Conservation (phyloP, 1,284 basidiomycete species). For the Athelia psychrophila region DNA sequence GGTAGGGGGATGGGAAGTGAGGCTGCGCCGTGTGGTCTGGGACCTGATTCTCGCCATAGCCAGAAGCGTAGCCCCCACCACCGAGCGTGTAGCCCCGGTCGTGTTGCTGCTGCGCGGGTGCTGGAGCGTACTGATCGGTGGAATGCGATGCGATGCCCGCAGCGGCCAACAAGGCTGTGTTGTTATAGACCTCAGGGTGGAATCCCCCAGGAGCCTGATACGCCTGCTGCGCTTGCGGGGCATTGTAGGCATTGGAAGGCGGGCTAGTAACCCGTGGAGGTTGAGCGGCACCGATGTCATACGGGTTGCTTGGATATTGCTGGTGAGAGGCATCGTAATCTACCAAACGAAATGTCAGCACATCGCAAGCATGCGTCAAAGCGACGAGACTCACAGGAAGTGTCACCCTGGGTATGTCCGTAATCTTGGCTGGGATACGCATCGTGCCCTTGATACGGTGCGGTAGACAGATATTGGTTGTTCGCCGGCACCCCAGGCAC, state of each 20-base stretch:
- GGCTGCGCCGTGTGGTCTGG: neutral
- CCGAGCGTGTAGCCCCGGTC: slow-evolving; percentile 59
- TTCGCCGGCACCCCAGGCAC: slow-evolving; percentile 13
- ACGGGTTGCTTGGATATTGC: slow-evolving; percentile 41
- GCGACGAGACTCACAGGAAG: slow-evolving; percentile 46
- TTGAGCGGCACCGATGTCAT: slow-evolving; percentile 39
- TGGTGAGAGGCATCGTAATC: slow-evolving; percentile 49
- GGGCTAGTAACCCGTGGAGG: neutral
- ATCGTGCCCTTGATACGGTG: slow-evolving; percentile 25
- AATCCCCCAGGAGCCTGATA: slow-evolving; percentile 28
- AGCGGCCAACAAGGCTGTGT: slow-evolving; percentile 27
- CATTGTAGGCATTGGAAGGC: slow-evolving; percentile 7
- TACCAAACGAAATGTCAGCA: slow-evolving; percentile 1
- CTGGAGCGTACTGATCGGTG: slow-evolving; percentile 28
- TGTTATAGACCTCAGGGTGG: slow-evolving; percentile 39
- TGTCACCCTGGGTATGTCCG: slow-evolving; percentile 50
- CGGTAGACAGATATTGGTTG: slow-evolving; percentile 17
- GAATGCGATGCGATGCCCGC: slow-evolving; percentile 17
- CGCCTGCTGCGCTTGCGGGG: slow-evolving; percentile 22
- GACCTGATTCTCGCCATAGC: slow-evolving; percentile 46
- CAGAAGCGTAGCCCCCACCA: slow-evolving; percentile 36
- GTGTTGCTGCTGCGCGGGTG: slow-evolving; percentile 26
- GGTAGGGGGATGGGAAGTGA: slow-evolving; percentile 20
- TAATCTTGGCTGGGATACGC: slow-evolving; percentile 41
- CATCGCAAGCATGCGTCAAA: neutral